Conservation (phyloP, 371 early-diverging fungal species). For the Cokeromyces recurvatus region DNA sequence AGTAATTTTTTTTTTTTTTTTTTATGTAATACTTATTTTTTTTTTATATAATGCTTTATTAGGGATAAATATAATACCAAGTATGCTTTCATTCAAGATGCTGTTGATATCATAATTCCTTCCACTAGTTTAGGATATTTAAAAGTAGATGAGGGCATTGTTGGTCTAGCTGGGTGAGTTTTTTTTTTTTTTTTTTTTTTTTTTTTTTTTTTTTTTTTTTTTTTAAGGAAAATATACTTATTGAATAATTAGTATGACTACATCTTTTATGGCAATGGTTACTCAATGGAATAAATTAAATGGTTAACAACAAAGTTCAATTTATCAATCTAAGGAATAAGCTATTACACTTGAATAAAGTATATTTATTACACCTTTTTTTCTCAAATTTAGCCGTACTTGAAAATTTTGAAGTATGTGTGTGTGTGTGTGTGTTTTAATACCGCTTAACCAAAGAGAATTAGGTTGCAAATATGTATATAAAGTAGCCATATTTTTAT, state of each 20-base stretch:
- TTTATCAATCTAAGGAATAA: too few species aligned
- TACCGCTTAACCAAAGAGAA: too few species aligned
- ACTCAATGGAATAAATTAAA: slow-evolving; percentile 43
- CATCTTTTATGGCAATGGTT: slow-evolving; percentile 44
- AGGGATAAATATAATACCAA: slow-evolving; percentile 49
- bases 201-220: neutral
- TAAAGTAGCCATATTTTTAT: too few species aligned
- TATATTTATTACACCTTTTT: too few species aligned
- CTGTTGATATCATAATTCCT: slow-evolving; percentile 62
- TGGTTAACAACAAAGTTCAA: too few species aligned
- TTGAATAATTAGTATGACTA: slow-evolving; percentile 31
- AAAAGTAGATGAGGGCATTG: slow-evolving; percentile 55
- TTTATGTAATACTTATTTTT: too few species aligned
- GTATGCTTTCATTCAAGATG: slow-evolving; percentile 57
- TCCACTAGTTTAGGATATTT: slow-evolving; percentile 53
- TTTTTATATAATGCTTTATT: neutral
- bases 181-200: neutral
- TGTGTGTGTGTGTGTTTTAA: too few species aligned
- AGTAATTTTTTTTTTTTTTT: too few species aligned
- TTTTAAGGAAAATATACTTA: neutral
- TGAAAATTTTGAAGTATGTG: too few species aligned
- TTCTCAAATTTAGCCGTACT: too few species aligned
- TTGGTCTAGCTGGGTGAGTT: slow-evolving; percentile 65
- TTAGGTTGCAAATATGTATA: too few species aligned
- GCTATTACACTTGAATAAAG: too few species aligned